Evolutionary conservation across 305 asterid species (phyloP), one percentile per base, ranked within the genome.

Genomic region (Withania somnifera): DNA sequence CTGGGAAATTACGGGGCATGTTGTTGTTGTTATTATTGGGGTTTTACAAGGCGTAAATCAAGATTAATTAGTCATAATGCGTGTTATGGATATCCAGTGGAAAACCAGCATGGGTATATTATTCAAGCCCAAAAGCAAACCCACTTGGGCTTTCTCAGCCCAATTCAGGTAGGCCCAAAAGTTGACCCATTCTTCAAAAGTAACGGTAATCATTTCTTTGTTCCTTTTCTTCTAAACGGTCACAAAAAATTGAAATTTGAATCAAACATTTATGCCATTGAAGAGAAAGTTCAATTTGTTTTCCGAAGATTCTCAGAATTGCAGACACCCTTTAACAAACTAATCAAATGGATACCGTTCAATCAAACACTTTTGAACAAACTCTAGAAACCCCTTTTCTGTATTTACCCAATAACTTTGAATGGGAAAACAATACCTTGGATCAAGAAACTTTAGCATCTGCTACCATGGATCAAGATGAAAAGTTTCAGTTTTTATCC

Each of bases 401-500:
- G 53, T 90, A 88, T 75, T 87, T 87, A 22, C 26, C 83, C 38
- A 85, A 15, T 36, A 85, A 38, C 79, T 71, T 84, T 51, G 91
- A 69, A 51, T 75, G 69, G 61, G 81, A 68, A 50, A 81, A 68
- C 36, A 86, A 84, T n/a, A 79, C 51, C 82, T 63, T 57, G 38
- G 73, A 54, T 7, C 83, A 81, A 81, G 87, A 83, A 81, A 87
- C 73, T 36, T 85, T 76, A 56, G 84, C 63, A 54, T 85, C 86
- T 75, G 86, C 91, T 1, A 38, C 7, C 7, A 88, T 89, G 91
- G 97, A 90, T 52, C 97, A 92, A 86, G 77, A 7, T 69, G 92
- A 81, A 83, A 64, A 11, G n/a, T 84, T 82, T 22, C 92, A 89
- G 56, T 85, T 92, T 14, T 87, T 90, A 78, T 89, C 91, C 67